Conservation (phyloP, 129 eudicot species). For the Dittrichia graveolens region DNA sequence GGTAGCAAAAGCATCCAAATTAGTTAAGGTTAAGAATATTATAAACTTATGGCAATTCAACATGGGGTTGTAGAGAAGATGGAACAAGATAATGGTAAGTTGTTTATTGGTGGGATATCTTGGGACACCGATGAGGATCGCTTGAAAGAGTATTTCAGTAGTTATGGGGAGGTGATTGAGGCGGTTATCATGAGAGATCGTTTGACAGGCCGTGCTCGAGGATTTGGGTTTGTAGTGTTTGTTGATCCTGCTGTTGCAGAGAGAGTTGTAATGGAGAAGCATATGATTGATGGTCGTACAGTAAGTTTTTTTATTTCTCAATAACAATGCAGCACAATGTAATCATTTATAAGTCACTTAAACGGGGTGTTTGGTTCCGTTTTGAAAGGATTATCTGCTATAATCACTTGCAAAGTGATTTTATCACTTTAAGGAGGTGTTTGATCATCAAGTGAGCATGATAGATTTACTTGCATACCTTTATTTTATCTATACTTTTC, state of each 20-base stretch:
- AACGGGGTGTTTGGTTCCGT: background rate
- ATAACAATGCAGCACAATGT: constrained; percentile 25
- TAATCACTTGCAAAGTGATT: background rate
- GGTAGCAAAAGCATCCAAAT: constrained; percentile 20
- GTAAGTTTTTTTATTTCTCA: constrained; percentile 48
- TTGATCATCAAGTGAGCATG: background rate
- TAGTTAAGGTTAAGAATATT: constrained; percentile 17
- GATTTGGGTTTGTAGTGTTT: constrained; percentile 86
- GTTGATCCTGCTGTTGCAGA: constrained; percentile 77
- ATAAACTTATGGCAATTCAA: constrained; percentile 33
- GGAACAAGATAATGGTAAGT: constrained; percentile 79
- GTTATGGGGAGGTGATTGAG: constrained; percentile 71
- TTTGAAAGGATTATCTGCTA: background rate
- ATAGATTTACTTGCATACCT: background rate
- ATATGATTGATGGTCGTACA: constrained; percentile 79
- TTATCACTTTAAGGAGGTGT: background rate
- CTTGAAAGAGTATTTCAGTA: constrained; percentile 64
- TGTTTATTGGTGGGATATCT: constrained; percentile 87
- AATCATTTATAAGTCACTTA: background rate
- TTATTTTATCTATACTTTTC: background rate
- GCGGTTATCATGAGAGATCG: constrained; percentile 90
- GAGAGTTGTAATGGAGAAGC: constrained; percentile 77
- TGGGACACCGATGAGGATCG: constrained; percentile 93
- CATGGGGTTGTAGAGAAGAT: constrained; percentile 46
- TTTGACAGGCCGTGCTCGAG: constrained; percentile 80